Evolutionary conservation across 306 rosid genomes (phyloP), one percentile per base, ranked within the genome.

Genomic region (Acacia crassicarpa): DNA sequence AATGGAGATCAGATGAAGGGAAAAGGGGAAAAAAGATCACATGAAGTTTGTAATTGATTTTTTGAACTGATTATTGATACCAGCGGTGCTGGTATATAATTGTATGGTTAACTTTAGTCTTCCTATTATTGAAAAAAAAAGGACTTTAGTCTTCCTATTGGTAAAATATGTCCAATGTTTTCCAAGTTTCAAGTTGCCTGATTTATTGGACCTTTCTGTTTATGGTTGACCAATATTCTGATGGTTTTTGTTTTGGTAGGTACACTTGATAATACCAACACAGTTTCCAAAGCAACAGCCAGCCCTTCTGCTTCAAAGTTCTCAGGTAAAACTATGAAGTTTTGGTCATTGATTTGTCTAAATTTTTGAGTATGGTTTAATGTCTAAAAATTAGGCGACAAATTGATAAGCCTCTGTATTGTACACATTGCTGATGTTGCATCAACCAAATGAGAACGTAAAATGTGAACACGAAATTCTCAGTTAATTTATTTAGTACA

Each of bases 271-370:
- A 20, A 87, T 96, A 82, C 81, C 98, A 74, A 81, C 90, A 72
- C 99, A 96, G 89, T 96, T 96, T 89, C 99, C 99, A 49, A 96
- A 91, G 93, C 93, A 90, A 53, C 98, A 84, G 78, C 99, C 99
- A 0, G 38, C 81, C 84, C 70, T 96, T 81, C 80, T 88, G 82
- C 97, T 96, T 91, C 98, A 92, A 77, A 96, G 99, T 88, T 96
- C 94, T 65, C 99, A 96, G 98, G 98, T 90, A 86, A 82, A 75
- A 33, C 45, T 82, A 3, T 41, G 41, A 62, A 62, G 68, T 33
- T 72, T 72, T 69, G 69, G 51, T 20, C 74, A 54, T 62, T 9
- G 67, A 20, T 75, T 70, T 71, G 58, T 71, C 56, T 62, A 13
- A 13, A 61, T 61, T 59, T 14, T 59, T 14, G 32, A 51, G 79